A percentile compares a stretch with the other conserved stretches of the same genome.
Conservation (phyloP, 176 grass and related monocot species). For the maize (Zea mays) region Zm-B73-REFERENCE-NAM-5.0 NC_050096.1:238996001-238996500, state of each 20-base stretch:
- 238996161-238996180: conserved; percentile 69
- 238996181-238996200: conserved; percentile 86
- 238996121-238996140: conserved; percentile 72
- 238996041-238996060: conserved; percentile 54
- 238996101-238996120: not conserved
- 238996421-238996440: conserved; percentile 19
- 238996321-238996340: conserved; percentile 72
- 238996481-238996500: conserved; percentile 52
- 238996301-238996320: conserved; percentile 72
- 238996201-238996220: conserved; percentile 96
- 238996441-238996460: conserved; percentile 71
- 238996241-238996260: conserved; percentile 51
- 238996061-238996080: not conserved
- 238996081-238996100: not conserved
- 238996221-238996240: conserved; percentile 55
- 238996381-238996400: conserved; percentile 40
- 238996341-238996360: conserved; percentile 41
- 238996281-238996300: conserved; percentile 36
- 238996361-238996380: conserved; percentile 22
- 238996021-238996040: conserved; percentile 76
- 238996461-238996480: conserved; percentile 63
- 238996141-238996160: conserved; percentile 80
- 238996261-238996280: conserved; percentile 66
- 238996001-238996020: conserved; percentile 93
- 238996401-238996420: not conserved